Base-by-base conservation (phyloP, 176 grass and related monocot genomes). In the Paspalum vaginatum region DNA sequence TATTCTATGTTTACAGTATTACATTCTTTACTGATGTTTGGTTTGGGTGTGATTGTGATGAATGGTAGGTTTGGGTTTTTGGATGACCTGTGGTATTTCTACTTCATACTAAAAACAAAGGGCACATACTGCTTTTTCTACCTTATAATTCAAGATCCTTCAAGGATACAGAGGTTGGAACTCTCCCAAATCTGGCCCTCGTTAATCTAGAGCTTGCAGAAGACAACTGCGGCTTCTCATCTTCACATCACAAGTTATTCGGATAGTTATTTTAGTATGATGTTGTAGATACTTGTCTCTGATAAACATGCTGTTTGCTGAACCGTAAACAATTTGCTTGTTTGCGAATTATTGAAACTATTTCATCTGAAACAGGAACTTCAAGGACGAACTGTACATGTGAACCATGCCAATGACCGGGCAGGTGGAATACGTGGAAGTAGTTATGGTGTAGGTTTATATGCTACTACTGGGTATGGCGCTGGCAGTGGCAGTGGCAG, bases 331-430 rank as follows among this genome's bases (percentile, higher is more conserved):
- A 24, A 44, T 89, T 60, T 75, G 40, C 15, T 56, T 46, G 26
- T 37, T 61, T 79, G 44, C 55, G 60, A 71, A 68, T 37, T 40
- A 61, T 39, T 78, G 14, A 48, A 68, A 79, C 20, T 45, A 47
- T 87, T 72, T 70, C 14, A 68, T 72, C 52, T 88, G 47, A 68
- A 81, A 38, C 77, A 98, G 95, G 90, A 93, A 14, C 92, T 98
- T 77, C 90, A 95, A 79, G 95, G 95, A 44, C 78, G 95, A 82
- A 76, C 63, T 51, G 14, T 98, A 79, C 89, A 80, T 78, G 95
- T 98, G 26, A 60, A 82, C 70, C 75, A 89, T 17, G 92, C 90
- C 65, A 95, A 80, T 76, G 95, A 93, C 26, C 88, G 78, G 43
- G 70, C 84, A 83, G 78, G 85, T 52, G 81, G 81, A 11, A 74